A percentile compares a stretch with the other conserved stretches of the same genome.
Evolutionary conservation across 176 grass and related monocot genomes (phyloP).

Genomic region (Carex scoparia): DNA sequence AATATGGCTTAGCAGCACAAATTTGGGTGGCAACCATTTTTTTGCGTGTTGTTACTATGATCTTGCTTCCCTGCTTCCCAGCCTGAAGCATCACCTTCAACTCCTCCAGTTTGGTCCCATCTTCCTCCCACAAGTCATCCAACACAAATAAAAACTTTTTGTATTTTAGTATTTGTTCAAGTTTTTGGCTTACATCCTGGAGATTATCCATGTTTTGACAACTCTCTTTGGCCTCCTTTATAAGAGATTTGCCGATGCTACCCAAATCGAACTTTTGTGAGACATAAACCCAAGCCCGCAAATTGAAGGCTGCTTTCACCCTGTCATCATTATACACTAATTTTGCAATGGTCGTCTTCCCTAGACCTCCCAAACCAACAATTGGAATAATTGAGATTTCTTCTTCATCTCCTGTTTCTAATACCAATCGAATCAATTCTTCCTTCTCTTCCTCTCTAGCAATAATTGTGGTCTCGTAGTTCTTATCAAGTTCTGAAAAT

Average conservation of each 20-base stretch:
- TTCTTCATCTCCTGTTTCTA: neutral
- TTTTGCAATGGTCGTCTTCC: slow-evolving; percentile 24
- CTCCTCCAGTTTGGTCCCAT: neutral
- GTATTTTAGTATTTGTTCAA: neutral
- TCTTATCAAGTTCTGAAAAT: slow-evolving; percentile 4
- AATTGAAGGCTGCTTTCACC: slow-evolving; percentile 23
- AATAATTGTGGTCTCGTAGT: slow-evolving; percentile 5
- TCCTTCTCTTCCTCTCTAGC: slow-evolving; percentile 16
- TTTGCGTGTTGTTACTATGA: neutral
- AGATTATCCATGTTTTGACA: slow-evolving; percentile 10
- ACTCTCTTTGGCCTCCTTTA: neutral
- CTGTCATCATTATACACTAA: slow-evolving; percentile 29
- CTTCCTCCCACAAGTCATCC: slow-evolving; percentile 24
- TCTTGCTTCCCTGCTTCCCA: slow-evolving; percentile 19
- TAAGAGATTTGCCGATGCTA: slow-evolving; percentile 2
- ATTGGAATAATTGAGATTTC: slow-evolving; percentile 22
- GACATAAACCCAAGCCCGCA: slow-evolving; percentile 21
- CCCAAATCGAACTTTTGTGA: slow-evolving; percentile 14
- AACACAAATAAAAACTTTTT: slow-evolving; percentile 21
- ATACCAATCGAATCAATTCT: neutral
- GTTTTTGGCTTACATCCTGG: neutral
- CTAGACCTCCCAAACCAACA: slow-evolving; percentile 21
- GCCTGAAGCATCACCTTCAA: neutral
- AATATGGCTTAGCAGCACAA: neutral
- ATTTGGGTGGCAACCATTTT: neutral